Conservation (phyloP, 148 eudicot genomes). For the Spergularia marina region DNA sequence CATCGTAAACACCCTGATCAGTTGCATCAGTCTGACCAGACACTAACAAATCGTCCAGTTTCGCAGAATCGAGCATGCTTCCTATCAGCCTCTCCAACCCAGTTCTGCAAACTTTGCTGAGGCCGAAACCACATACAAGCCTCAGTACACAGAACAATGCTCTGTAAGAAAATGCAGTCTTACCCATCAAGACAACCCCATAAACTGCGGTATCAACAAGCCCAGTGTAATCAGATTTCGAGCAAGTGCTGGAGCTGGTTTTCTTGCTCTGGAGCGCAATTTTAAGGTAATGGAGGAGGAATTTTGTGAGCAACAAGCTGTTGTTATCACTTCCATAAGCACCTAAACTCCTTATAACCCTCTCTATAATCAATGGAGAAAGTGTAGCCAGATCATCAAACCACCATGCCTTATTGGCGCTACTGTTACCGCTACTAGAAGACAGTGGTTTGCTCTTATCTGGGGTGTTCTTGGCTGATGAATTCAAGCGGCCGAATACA, state of each 20-base stretch:
- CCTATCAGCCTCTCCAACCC: conserved; percentile 64
- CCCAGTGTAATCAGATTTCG: conserved; percentile 40
- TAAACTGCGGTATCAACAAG: conserved; percentile 62
- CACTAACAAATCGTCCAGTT: conserved; percentile 64
- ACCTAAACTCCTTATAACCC: conserved; percentile 49
- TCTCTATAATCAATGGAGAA: conserved; percentile 51
- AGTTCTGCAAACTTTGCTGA: conserved; percentile 40
- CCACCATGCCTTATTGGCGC: conserved; percentile 56
- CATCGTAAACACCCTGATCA: conserved; percentile 66
- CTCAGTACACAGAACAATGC: conserved; percentile 56
- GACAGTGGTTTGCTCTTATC: conserved; percentile 21
- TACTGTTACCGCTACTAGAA: not conserved
- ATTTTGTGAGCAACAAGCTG: conserved; percentile 61
- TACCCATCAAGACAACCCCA: conserved; percentile 58
- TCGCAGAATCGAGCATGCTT: conserved; percentile 58
- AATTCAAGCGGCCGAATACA: not conserved
- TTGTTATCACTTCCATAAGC: conserved; percentile 55
- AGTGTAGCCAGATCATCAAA: conserved; percentile 64
- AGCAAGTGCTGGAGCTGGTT: not conserved
- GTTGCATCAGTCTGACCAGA: conserved; percentile 22
- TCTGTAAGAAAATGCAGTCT: conserved; percentile 60
- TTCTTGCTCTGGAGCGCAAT: conserved; percentile 21
- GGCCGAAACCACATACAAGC: conserved; percentile 45
- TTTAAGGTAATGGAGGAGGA: conserved; percentile 69
- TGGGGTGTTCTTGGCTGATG: conserved; percentile 16